Conservation (phyloP, 352 stramenopile genomes). For the Phytopythium delawarense region DNA sequence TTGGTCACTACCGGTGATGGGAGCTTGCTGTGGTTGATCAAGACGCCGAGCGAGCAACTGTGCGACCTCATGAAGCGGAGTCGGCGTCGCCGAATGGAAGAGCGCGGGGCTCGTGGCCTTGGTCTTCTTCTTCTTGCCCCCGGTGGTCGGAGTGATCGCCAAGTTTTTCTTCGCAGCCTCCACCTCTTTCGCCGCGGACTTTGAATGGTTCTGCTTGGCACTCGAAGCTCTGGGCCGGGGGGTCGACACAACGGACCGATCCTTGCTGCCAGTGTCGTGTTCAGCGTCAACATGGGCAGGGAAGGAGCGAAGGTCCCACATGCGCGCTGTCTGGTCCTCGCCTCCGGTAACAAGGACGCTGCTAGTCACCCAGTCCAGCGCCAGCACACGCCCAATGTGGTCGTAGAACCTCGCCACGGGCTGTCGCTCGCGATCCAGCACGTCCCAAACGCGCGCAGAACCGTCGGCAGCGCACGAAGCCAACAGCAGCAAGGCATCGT, state of each 20-base stretch:
- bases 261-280: background rate
- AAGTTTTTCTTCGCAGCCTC: background rate
- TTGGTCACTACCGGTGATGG: background rate
- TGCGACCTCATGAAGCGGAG: constrained; percentile 15
- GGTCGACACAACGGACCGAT: background rate
- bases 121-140: constrained; percentile 8
- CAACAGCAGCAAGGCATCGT: constrained; percentile 15
- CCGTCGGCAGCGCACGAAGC: constrained; percentile 55
- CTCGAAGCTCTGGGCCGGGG: background rate
- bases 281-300: background rate
- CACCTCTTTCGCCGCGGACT: background rate
- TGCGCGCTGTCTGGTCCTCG: constrained; percentile 63
- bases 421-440: constrained; percentile 9
- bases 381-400: constrained; percentile 52
- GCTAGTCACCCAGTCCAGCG: constrained; percentile 47
- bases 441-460: constrained; percentile 52
- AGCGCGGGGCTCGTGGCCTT: constrained; percentile 19
- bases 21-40: background rate
- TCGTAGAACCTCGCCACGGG: constrained; percentile 28
- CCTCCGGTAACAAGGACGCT: constrained; percentile 46
- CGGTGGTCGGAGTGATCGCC: no score
- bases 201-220: background rate
- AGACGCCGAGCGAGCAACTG: background rate
- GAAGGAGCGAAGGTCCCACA: constrained; percentile 43
- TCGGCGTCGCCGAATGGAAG: constrained; percentile 21